A percentile compares a stretch with the other conserved stretches of the same genome.
Evolutionary conservation across 2,329 filamentous ascomycete genomes (phyloP).

Genomic region (Stagonosporopsis chrysanthemi): DNA sequence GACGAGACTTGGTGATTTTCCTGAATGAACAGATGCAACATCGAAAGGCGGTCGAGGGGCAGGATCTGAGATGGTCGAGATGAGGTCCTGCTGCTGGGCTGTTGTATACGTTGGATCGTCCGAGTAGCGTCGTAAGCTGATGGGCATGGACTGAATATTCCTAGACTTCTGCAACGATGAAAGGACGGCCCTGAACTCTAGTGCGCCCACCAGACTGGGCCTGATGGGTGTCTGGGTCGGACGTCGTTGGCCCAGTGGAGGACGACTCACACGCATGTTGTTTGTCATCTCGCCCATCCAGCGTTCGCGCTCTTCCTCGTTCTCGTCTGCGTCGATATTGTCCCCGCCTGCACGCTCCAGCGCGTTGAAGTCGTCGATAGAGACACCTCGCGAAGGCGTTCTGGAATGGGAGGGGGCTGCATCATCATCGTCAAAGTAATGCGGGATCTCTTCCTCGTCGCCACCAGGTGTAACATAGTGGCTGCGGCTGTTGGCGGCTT

Average conservation of each 20-base stretch:
- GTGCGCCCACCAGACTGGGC: slow-evolving; percentile 88
- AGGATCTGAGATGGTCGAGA: slow-evolving; percentile 60
- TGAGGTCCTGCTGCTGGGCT: slow-evolving; percentile 56
- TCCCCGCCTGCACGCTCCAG: slow-evolving; percentile 66
- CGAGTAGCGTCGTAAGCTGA: slow-evolving; percentile 74
- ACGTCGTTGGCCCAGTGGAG: slow-evolving; percentile 69
- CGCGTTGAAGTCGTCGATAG: slow-evolving; percentile 69
- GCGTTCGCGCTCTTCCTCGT: slow-evolving; percentile 68
- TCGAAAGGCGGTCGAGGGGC: slow-evolving; percentile 49
- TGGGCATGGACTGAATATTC: slow-evolving; percentile 74
- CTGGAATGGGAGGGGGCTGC: slow-evolving; percentile 49
- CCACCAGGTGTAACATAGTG: slow-evolving; percentile 71
- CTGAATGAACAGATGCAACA: slow-evolving; percentile 28
- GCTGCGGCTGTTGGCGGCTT: slow-evolving; percentile 75
- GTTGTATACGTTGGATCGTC: slow-evolving; percentile 63
- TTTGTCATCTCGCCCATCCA: slow-evolving; percentile 83
- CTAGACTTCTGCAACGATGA: slow-evolving; percentile 85
- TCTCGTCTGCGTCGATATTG: slow-evolving; percentile 63
- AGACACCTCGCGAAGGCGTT: slow-evolving; percentile 57
- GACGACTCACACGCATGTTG: slow-evolving; percentile 88
- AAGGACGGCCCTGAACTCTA: slow-evolving; percentile 91
- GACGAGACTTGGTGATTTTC: slow-evolving; percentile 29
- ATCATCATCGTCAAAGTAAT: slow-evolving; percentile 64
- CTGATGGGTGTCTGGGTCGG: slow-evolving; percentile 84
- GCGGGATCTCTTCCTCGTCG: slow-evolving; percentile 65